These are phyloP conservation scores for Saccharomycodes ludwigii DNA, from an alignment of 805 yeast genomes.

Conservation along the genomic window DNA sequence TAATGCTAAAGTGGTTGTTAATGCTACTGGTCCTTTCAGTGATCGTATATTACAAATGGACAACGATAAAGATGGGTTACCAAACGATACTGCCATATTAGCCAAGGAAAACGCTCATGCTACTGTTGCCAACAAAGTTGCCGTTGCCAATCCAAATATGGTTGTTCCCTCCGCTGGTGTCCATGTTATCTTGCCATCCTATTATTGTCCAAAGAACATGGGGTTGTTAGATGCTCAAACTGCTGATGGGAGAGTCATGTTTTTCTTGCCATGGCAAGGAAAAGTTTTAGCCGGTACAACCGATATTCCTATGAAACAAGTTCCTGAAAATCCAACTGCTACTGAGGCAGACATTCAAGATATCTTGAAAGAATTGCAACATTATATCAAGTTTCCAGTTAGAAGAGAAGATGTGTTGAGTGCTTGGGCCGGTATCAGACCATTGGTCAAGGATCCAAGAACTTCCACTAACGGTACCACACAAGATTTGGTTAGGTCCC, in stretches of 20 bases:
- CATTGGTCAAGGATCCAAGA: slow-evolving; percentile 77
- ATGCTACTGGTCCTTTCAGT: slow-evolving; percentile 92
- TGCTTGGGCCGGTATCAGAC: slow-evolving; percentile 97
- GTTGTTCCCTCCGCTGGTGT: slow-evolving; percentile 94
- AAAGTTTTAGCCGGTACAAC: slow-evolving; percentile 95
- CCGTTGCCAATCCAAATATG: slow-evolving; percentile 45
- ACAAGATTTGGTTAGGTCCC: slow-evolving; percentile 85
- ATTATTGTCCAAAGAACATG: slow-evolving; percentile 75
- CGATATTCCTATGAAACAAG: slow-evolving; percentile 67
- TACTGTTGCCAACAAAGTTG: slow-evolving; percentile 20
- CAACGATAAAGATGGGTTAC: slow-evolving; percentile 49
- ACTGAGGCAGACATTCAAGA: slow-evolving; percentile 81
- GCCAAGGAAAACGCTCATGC: slow-evolving; percentile 7
- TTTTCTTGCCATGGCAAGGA: slow-evolving; percentile 97
- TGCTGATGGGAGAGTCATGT: slow-evolving; percentile 91
- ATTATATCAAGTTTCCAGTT: slow-evolving; percentile 80
- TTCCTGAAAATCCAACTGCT: slow-evolving; percentile 71
- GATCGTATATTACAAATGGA: slow-evolving; percentile 84
- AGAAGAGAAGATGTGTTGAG: slow-evolving; percentile 81
- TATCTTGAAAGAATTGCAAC: slow-evolving; percentile 76
- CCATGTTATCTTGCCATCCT: slow-evolving; percentile 84
- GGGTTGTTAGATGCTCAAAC: slow-evolving; percentile 89
- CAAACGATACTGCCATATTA: slow-evolving; percentile 36
- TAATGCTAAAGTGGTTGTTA: slow-evolving; percentile 63
- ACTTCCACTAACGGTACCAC: slow-evolving; percentile 35